phyloP scores from a whole-genome alignment of 352 stramenopile species.

The Globisporangium spinosum region DNA sequence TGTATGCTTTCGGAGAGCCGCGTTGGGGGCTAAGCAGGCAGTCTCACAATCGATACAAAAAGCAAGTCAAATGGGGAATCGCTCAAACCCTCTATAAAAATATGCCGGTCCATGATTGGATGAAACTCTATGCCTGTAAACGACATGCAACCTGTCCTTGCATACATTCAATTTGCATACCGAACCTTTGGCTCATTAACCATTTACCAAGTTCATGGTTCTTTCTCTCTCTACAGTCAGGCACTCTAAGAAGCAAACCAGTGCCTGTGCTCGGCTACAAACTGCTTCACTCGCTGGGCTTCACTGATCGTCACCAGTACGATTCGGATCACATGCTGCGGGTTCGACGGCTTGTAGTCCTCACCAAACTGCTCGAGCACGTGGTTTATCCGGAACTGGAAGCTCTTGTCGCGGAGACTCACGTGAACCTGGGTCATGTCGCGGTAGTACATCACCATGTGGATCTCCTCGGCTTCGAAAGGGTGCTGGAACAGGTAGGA shows the following conservation, averaged over 20 bases:
- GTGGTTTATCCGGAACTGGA: conserved; percentile 44
- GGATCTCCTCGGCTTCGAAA: conserved; percentile 56
- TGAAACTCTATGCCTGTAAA: neutral
- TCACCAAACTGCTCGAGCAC: conserved; percentile 55
- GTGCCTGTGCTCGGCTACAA: conserved; percentile 23
- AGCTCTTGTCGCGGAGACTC: conserved; percentile 33
- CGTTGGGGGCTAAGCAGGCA: too few relatives aligned
- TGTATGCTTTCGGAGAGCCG: too few relatives aligned
- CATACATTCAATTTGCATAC: neutral
- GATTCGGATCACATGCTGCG: conserved; percentile 54
- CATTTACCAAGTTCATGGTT: neutral
- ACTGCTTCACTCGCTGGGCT: conserved; percentile 36
- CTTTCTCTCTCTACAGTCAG: neutral
- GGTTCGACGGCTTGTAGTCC: conserved; percentile 57
- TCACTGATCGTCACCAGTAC: conserved; percentile 50
- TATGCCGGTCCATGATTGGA: neutral
- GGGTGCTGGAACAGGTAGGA: conserved; percentile 74
- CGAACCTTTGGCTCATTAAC: neutral
- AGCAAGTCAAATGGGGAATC: too few relatives aligned
- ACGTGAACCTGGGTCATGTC: conserved; percentile 54
- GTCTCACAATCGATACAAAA: too few relatives aligned
- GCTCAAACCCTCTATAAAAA: too few relatives aligned
- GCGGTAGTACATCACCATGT: conserved; percentile 77
- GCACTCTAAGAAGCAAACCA: conserved; percentile 4
- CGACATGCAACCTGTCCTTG: neutral